A percentile compares a stretch with the other conserved stretches of the same genome.
Evolutionary conservation across 345 rosid species (phyloP).

Genomic region (Salix udensis): DNA sequence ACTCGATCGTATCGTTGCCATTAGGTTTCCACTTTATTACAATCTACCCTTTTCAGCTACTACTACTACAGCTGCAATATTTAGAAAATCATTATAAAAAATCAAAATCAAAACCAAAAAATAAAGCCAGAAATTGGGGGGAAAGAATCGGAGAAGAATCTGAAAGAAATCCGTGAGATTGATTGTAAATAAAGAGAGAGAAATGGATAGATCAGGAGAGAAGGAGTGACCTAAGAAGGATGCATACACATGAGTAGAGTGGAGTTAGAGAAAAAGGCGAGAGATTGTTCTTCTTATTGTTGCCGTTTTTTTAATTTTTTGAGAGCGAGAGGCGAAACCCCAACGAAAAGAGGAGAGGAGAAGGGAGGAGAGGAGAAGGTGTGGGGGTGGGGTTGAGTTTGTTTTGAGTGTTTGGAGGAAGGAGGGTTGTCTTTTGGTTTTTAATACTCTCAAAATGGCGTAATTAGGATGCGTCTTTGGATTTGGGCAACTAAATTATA

Average conservation of each 20-base stretch:
- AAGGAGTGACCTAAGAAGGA: constrained; percentile 18
- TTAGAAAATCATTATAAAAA: not conserved
- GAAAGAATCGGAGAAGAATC: constrained; percentile 6
- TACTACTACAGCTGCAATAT: not conserved
- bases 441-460: not conserved
- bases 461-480: too few species aligned
- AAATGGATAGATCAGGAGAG: constrained; percentile 6
- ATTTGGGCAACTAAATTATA: too few species aligned
- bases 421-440: not conserved
- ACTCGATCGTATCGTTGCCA: constrained; percentile 80
- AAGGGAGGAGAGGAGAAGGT: not conserved
- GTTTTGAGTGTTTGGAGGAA: not conserved
- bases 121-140: not conserved
- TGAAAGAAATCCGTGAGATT: constrained; percentile 8
- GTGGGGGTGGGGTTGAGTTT: constrained; percentile 14
- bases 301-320: not conserved
- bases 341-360: constrained; percentile 16
- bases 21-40: constrained; percentile 44
- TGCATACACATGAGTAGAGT: constrained; percentile 37
- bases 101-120: not conserved
- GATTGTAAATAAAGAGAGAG: not conserved
- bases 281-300: not conserved
- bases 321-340: constrained; percentile 39
- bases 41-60: constrained; percentile 30
- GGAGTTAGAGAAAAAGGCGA: constrained; percentile 6